phyloP scores from a whole-genome alignment of 257 asterid species.

The Salvia rosmarinus region DNA sequence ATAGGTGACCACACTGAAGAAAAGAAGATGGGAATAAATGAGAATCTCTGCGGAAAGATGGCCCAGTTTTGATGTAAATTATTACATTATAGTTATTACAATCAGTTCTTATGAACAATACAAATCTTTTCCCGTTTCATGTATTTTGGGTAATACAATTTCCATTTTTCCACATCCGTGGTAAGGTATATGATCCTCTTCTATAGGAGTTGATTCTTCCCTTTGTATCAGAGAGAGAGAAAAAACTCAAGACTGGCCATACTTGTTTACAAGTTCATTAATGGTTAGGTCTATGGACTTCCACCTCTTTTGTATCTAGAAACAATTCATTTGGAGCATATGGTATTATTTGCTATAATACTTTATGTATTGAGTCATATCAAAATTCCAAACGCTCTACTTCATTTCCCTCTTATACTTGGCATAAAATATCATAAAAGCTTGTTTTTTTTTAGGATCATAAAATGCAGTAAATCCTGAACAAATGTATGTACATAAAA shows the following conservation, averaged over 20 bases:
- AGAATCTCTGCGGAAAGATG: slow-evolving; percentile 17
- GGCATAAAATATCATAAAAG: not conserved
- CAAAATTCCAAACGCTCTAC: not conserved
- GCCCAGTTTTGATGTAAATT: slow-evolving; percentile 23
- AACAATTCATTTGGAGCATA: not conserved
- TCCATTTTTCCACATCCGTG: not conserved
- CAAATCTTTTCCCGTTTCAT: not conserved
- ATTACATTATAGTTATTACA: slow-evolving; percentile 11
- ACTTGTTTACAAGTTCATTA: slow-evolving; percentile 1
- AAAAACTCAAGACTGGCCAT: not conserved
- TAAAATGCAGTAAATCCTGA: not conserved
- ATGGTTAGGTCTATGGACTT: not conserved
- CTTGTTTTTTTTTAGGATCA: no score
- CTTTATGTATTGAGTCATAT: slow-evolving; percentile 5
- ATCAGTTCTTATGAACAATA: slow-evolving; percentile 10
- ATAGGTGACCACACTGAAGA: slow-evolving; percentile 27
- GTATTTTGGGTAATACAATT: slow-evolving; percentile 17
- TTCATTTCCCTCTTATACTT: not conserved
- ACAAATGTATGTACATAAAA: not conserved
- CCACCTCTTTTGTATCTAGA: not conserved
- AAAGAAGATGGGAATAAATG: slow-evolving; percentile 29
- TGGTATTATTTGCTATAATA: not conserved
- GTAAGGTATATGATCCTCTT: slow-evolving; percentile 10
- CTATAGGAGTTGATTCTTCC: not conserved
- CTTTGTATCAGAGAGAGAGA: not conserved